Percentiles rank a stretch among this genome's conserved stretches.
Conservation (phyloP, 148 eudicot genomes). For the Fagopyrum esculentum region DNA sequence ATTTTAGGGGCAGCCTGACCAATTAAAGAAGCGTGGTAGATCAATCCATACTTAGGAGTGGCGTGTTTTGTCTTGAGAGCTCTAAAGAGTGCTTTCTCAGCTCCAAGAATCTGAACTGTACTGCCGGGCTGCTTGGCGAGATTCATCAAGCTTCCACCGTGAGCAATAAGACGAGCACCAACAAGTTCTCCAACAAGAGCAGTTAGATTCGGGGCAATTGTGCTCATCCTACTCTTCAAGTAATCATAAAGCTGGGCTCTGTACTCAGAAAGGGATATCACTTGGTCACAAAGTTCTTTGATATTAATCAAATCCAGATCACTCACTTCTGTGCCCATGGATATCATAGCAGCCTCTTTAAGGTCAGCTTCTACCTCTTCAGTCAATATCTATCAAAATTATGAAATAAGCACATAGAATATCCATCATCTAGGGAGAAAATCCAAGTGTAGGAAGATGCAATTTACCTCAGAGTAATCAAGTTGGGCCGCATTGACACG, state of each 20-base stretch:
- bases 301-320: conserved; percentile 79
- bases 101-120: conserved; percentile 94
- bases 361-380: conserved; percentile 84
- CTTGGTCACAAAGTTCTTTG: conserved; percentile 89
- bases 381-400: conserved; percentile 40
- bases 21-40: conserved; percentile 85
- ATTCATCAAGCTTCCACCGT: conserved; percentile 86
- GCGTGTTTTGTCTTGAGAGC: conserved; percentile 95
- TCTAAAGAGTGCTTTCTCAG: conserved; percentile 92
- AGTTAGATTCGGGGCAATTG: conserved; percentile 93
- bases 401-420: neutral
- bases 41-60: conserved; percentile 89
- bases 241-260: conserved; percentile 89
- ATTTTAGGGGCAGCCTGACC: conserved; percentile 96
- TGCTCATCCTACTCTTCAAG: conserved; percentile 83
- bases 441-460: too few species aligned
- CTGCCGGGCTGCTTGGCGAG: conserved; percentile 98
- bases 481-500: conserved; percentile 77
- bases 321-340: conserved; percentile 98
- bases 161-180: conserved; percentile 95
- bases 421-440: too few species aligned
- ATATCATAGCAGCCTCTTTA: conserved; percentile 81
- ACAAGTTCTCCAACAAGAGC: conserved; percentile 96
- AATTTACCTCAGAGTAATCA: conserved; percentile 84
- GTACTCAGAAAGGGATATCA: conserved; percentile 73